Evolutionary conservation across 163 green algal species (phyloP).

Genomic region (Scenedesmus sp.): DNA sequence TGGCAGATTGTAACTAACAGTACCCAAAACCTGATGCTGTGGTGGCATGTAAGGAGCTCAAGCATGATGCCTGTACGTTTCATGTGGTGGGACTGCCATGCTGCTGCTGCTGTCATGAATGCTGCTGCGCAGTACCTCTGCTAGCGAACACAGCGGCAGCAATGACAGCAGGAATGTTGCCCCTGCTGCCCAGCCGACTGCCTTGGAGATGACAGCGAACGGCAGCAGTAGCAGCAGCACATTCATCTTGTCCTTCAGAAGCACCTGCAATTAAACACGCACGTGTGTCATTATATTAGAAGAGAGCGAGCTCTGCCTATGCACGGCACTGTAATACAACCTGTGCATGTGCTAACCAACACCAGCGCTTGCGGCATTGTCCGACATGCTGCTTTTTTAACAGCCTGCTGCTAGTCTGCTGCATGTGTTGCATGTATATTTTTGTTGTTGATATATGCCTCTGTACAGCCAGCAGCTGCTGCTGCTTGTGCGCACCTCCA

Average conservation of each 20-base stretch:
- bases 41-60: no score
- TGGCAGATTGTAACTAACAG: background rate
- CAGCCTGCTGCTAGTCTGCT: background rate
- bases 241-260: conserved; percentile 73
- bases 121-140: conserved; percentile 64
- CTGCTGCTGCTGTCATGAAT: background rate
- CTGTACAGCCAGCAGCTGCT: background rate
- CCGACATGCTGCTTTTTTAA: no score
- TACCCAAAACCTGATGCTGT: conserved; percentile 1
- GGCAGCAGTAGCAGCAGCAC: conserved; percentile 69
- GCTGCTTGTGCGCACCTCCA: background rate
- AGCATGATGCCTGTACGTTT: no score
- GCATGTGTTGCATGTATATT: background rate
- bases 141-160: conserved; percentile 72
- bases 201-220: conserved; percentile 59
- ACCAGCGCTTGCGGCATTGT: no score
- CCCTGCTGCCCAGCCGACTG: conserved; percentile 52
- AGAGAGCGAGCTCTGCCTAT: no score
- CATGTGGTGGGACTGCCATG: background rate
- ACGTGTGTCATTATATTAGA: no score
- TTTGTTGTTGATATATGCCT: background rate
- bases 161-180: conserved; percentile 71
- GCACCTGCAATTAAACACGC: conserved; percentile 19
- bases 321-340: no score
- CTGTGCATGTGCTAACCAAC: no score